Conservation (phyloP, 2,329 filamentous ascomycete species). For the Pseudogymnoascus sp. region DNA sequence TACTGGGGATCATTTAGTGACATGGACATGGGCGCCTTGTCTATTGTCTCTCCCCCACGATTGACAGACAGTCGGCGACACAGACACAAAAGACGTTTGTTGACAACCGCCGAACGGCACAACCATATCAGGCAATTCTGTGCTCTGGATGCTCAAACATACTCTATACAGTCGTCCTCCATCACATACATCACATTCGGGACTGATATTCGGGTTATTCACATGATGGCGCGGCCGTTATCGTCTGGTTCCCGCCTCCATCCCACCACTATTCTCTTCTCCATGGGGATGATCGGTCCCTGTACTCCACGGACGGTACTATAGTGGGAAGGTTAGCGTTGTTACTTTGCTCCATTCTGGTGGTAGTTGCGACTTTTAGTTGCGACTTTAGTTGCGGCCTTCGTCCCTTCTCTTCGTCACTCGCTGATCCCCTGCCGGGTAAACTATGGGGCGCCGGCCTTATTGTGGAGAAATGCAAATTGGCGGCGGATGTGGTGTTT, state of each 20-base stretch:
- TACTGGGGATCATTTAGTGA: background rate
- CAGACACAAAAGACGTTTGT: background rate
- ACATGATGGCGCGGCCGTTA: background rate
- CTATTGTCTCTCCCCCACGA: background rate
- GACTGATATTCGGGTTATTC: background rate
- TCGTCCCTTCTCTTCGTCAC: background rate
- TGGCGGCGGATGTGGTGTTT: conserved; percentile 2
- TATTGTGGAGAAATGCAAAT: conserved; percentile 8
- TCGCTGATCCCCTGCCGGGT: background rate
- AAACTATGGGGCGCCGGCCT: background rate
- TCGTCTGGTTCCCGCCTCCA: background rate
- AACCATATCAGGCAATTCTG: background rate
- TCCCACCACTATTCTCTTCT: background rate
- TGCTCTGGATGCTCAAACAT: background rate
- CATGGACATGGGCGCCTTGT: background rate
- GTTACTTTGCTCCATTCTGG: background rate
- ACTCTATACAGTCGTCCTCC: background rate
- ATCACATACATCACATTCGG: background rate
- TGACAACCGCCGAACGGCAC: background rate
- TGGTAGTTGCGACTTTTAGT: no score
- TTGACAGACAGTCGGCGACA: background rate
- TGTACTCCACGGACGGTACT: background rate
- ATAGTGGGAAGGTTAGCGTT: background rate
- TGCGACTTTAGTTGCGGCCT: background rate
- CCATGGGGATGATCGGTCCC: background rate